Evolutionary conservation across 768 basidiomycete species (phyloP).

Genomic region (Holtermanniella nyarrowii): DNA sequence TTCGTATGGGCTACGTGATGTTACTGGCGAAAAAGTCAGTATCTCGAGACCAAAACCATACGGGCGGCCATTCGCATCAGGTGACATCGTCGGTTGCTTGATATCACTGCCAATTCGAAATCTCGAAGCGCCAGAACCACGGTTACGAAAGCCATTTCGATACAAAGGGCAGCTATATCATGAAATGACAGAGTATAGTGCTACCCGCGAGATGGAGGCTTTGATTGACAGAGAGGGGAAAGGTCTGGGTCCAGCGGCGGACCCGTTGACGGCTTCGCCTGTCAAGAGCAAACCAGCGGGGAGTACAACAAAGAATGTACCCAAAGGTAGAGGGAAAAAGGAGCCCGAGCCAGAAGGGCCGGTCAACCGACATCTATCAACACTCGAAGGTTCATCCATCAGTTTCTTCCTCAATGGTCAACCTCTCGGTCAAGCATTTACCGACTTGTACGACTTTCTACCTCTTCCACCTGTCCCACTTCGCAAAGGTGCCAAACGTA

Average conservation of each 20-base stretch:
- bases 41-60: conserved; percentile 72
- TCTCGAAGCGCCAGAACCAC: conserved; percentile 44
- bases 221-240: conserved; percentile 58
- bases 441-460: conserved; percentile 79
- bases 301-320: conserved; percentile 9
- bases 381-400: conserved; percentile 59
- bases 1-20: conserved; percentile 83
- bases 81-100: conserved; percentile 88
- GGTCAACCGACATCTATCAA: conserved; percentile 54
- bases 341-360: conserved; percentile 1
- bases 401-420: conserved; percentile 89
- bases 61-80: conserved; percentile 52
- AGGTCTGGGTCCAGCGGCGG: conserved; percentile 28
- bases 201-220: conserved; percentile 81
- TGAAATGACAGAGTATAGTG: conserved; percentile 79
- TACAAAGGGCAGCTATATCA: conserved; percentile 97
- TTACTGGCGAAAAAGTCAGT: conserved; percentile 80
- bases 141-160: conserved; percentile 86
- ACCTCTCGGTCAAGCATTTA: conserved; percentile 70
- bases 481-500: conserved; percentile 53
- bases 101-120: conserved; percentile 63
- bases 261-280: conserved; percentile 1
- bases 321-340: conserved; percentile 15
- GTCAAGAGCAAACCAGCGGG: conserved; percentile 42
- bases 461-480: conserved; percentile 60